phyloP scores from a whole-genome alignment of 176 grass and related monocot genomes.

The Dendrocalamus sinicus region DNA sequence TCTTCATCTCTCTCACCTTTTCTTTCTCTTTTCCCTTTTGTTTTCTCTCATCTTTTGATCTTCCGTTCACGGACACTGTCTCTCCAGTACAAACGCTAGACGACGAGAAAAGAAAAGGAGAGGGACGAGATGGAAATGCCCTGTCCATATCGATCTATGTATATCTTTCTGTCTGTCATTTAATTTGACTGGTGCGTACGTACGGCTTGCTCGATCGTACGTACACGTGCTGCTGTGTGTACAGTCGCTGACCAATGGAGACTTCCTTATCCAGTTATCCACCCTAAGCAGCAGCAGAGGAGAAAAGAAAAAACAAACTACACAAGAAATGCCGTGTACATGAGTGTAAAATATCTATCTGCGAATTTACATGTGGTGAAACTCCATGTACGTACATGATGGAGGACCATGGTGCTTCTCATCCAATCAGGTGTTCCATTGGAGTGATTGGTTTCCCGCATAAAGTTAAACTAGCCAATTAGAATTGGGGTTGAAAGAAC shows the following conservation, averaged over 20 bases:
- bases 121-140: not conserved
- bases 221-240: not conserved
- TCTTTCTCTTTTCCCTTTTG: not conserved
- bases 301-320: not conserved
- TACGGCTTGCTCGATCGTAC: not conserved
- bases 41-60: slow-evolving; percentile 16
- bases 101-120: not conserved
- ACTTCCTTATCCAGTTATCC: not conserved
- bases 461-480: too few relatives aligned
- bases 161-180: slow-evolving; percentile 20
- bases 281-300: not conserved
- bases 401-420: not conserved
- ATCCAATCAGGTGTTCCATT: too few relatives aligned
- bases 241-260: not conserved
- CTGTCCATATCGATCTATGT: not conserved
- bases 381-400: not conserved
- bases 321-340: not conserved
- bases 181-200: not conserved
- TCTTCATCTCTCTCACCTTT: not conserved
- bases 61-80: slow-evolving; percentile 36
- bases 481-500: too few relatives aligned
- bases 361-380: not conserved
- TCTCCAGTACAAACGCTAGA: slow-evolving; percentile 25
- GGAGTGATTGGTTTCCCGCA: too few relatives aligned
- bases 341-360: not conserved